Evolutionary conservation across 1,284 basidiomycete genomes (phyloP).

Genomic region (Chiua sp.): DNA sequence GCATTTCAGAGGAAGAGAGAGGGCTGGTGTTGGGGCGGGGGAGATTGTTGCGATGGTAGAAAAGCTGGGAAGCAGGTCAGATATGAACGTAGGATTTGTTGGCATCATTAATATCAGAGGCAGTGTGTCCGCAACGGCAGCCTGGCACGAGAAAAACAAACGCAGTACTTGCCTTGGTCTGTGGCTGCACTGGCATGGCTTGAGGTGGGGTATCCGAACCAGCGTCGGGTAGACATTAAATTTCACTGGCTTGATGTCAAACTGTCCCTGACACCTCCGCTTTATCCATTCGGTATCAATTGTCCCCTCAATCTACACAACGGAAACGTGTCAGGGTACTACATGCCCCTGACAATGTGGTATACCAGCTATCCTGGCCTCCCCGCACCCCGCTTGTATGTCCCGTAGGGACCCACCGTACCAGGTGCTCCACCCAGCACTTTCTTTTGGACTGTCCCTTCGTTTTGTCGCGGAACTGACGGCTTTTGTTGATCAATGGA

Average conservation of each 20-base stretch:
- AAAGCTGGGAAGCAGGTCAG: constrained; percentile 20
- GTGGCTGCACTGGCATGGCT: too few species aligned
- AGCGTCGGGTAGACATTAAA: too few species aligned
- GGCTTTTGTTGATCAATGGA: constrained; percentile 20
- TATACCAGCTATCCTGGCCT: constrained; percentile 19
- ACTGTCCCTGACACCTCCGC: too few species aligned
- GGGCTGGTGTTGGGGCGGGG: constrained; percentile 12
- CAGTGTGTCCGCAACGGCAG: too few species aligned
- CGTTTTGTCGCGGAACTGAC: constrained; percentile 20
- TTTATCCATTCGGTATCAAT: too few species aligned
- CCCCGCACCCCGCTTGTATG: constrained; percentile 41
- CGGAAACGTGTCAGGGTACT: too few species aligned
- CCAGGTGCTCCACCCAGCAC: constrained; percentile 45
- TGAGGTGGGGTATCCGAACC: too few species aligned
- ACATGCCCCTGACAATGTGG: too few species aligned
- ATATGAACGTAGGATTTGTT: too few species aligned
- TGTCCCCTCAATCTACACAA: too few species aligned
- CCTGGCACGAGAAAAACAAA: too few species aligned
- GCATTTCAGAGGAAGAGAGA: constrained; percentile 16
- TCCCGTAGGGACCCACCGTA: constrained; percentile 52
- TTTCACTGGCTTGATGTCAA: too few species aligned
- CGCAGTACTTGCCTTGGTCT: constrained; percentile 27
- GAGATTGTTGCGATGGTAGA: constrained; percentile 8
- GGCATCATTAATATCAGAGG: constrained; percentile 24
- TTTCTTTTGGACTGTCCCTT: constrained; percentile 38